These are phyloP conservation scores for Solanum medicagineum DNA, from an alignment of 257 asterid species.

Conservation along the genomic window DNA sequence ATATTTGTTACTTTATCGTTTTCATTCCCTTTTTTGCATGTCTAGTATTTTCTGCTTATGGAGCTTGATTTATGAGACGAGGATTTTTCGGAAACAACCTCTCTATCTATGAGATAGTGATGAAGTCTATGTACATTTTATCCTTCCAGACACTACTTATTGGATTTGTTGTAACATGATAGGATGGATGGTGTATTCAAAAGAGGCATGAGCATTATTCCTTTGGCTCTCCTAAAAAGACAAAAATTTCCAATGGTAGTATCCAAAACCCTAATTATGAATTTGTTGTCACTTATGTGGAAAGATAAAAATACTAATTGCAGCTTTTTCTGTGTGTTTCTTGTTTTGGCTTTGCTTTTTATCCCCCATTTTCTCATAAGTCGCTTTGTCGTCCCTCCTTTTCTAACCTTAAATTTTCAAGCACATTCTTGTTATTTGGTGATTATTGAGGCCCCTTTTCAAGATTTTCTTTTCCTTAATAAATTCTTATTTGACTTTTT, in stretches of 20 bases:
- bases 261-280: background rate
- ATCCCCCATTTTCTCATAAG: background rate
- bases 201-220: background rate
- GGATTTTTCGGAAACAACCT: too few species aligned
- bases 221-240: background rate
- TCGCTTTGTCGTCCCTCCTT: background rate
- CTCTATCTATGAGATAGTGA: too few species aligned
- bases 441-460: constrained; percentile 6
- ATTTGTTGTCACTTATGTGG: background rate
- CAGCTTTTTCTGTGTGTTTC: background rate
- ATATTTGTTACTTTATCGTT: too few species aligned
- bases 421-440: constrained; percentile 17
- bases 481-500: background rate
- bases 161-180: too few species aligned
- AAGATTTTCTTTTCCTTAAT: background rate
- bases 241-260: background rate
- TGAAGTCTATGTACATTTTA: too few species aligned
- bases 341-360: background rate
- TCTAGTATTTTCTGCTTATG: too few species aligned
- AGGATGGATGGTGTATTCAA: too few species aligned
- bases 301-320: background rate
- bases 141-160: accelerated
- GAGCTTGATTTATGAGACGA: too few species aligned
- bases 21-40: too few species aligned
- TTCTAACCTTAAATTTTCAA: background rate